Evolutionary conservation across 208 protist genomes (phyloP), one percentile per base, ranked within the genome.

Genomic region (Herpetomonas samuelpessoai): DNA sequence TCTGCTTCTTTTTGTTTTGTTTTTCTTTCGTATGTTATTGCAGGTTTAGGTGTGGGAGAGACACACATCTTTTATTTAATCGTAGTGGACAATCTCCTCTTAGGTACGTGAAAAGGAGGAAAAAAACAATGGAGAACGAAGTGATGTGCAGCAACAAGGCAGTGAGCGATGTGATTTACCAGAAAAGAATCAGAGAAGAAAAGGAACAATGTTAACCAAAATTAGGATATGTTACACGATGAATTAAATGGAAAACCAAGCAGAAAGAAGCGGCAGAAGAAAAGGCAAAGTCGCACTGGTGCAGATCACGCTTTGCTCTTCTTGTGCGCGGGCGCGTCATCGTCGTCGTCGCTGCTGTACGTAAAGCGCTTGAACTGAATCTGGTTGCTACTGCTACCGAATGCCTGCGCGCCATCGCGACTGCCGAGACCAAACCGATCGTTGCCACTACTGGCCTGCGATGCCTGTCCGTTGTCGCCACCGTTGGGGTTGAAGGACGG

Each of bases 261-360:
- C 22, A 49, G 61, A 65, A 44, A 31, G n/a, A n/a, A n/a, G n/a
- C n/a, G n/a, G n/a, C n/a, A 62, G 27, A 44, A 45, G 41, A 44
- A 22, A 58, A 52, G 9, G 45, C 1, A 28, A 58, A 24, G 21
- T 60, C 18, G 30, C 30, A 35, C n/a, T 12, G 18, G 44, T 57
- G 7, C 57, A 51, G 2, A 44, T 65, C 51, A 14, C 16, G 28
- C 31, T 49, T 62, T 71, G 29, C 62, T 30, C 44, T 39, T 64
- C 45, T 28, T 12, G 35, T 65, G 22, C 60, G 57, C n/a, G 56
- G 39, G 28, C 31, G 16, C 16, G 25, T 30, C 53, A 41, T 77
- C 62, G 30, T 79, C 75, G 3, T 89, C 82, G 53, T 87, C 80
- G 61, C 77, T 74, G 63, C 79, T 87, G 60, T 81, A 56, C 27